A percentile compares a stretch with the other conserved stretches of the same genome.
These are phyloP conservation scores for Penicillium digitatum DNA, from an alignment of 2,329 filamentous ascomycete genomes.

Conservation along the genomic window DNA sequence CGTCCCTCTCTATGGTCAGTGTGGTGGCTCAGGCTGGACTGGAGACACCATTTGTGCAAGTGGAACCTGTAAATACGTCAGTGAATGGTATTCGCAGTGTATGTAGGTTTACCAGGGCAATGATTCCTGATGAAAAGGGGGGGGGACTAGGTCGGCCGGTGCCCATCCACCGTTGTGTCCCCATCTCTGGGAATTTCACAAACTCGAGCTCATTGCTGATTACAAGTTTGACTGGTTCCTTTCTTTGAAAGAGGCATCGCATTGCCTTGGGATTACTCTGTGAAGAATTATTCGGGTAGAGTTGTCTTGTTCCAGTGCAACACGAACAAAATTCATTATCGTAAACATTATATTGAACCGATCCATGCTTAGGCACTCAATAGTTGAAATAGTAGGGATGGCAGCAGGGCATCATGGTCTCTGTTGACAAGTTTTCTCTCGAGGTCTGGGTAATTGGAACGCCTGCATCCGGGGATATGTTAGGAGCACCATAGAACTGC, in stretches of 20 bases:
- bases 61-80: constrained; percentile 26
- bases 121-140: neutral
- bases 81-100: constrained; percentile 33
- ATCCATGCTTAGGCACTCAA: constrained; percentile 6
- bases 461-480: constrained; percentile 1
- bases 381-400: constrained; percentile 31
- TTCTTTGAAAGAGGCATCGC: neutral
- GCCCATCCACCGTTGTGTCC: neutral
- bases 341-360: constrained; percentile 1
- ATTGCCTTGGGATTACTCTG: neutral
- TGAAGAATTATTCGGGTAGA: neutral
- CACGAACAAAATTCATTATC: constrained; percentile 14
- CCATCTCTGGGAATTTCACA: neutral
- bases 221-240: neutral
- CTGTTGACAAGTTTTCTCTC: constrained; percentile 11
- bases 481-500: constrained; percentile 6
- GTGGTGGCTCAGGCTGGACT: constrained; percentile 29
- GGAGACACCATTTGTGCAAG: constrained; percentile 27
- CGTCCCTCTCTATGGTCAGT: constrained; percentile 27
- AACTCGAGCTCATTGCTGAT: neutral
- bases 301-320: neutral
- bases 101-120: constrained; percentile 9
- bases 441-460: constrained; percentile 4
- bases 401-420: constrained; percentile 16
- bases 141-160: neutral